Evolutionary conservation across 2,329 filamentous ascomycete species (phyloP).

Genomic region (Claviceps sp.): DNA sequence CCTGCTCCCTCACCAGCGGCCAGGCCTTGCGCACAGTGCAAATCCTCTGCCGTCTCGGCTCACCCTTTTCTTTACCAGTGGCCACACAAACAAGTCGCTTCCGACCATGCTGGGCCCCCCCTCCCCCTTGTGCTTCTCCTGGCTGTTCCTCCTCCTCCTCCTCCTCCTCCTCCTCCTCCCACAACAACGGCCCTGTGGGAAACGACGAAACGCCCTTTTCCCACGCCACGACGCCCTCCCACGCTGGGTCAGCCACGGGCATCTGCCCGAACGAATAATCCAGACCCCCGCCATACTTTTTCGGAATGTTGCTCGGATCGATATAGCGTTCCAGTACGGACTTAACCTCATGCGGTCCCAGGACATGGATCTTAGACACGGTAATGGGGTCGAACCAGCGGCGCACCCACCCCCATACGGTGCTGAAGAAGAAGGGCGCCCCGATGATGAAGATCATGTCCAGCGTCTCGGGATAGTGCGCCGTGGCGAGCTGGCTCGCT

Average conservation of each 20-base stretch:
- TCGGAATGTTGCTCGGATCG: slow-evolving; percentile 70
- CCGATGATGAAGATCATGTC: slow-evolving; percentile 61
- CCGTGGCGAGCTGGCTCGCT: slow-evolving; percentile 74
- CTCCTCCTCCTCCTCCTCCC: slow-evolving; percentile 32
- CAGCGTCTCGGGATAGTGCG: slow-evolving; percentile 88
- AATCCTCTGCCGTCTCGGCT: slow-evolving; percentile 32
- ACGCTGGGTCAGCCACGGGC: slow-evolving; percentile 55
- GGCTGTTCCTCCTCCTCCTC: slow-evolving; percentile 26
- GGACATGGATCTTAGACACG: slow-evolving; percentile 90
- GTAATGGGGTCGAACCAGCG: slow-evolving; percentile 92
- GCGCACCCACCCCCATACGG: slow-evolving; percentile 90
- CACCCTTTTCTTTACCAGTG: slow-evolving; percentile 33
- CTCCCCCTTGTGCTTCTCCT: slow-evolving; percentile 27
- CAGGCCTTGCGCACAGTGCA: slow-evolving; percentile 36
- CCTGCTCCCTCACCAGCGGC: neutral
- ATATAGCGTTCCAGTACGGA: slow-evolving; percentile 71
- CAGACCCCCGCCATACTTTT: slow-evolving; percentile 76
- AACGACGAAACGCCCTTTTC: slow-evolving; percentile 39
- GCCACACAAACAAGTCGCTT: slow-evolving; percentile 28
- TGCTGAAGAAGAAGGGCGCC: slow-evolving; percentile 81
- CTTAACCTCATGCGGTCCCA: slow-evolving; percentile 58
- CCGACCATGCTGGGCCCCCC: slow-evolving; percentile 22
- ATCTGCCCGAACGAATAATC: slow-evolving; percentile 70
- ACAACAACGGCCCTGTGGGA: slow-evolving; percentile 43
- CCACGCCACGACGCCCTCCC: slow-evolving; percentile 37